Conservation (phyloP, 192 early-diverging fungal genomes). For the Linnemannia elongata region DNA sequence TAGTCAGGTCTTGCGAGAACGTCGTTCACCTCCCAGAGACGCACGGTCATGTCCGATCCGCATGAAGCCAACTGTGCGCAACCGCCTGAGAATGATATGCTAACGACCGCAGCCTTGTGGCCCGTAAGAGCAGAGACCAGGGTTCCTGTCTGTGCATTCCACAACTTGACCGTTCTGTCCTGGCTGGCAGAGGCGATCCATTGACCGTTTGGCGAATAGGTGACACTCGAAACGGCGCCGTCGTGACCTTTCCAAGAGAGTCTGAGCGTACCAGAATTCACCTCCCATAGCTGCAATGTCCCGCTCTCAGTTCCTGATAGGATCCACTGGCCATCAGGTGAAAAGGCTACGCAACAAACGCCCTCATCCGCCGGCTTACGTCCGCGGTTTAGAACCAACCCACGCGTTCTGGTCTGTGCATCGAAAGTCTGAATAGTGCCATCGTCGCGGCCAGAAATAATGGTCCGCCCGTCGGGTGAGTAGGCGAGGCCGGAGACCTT, state of each 20-base stretch:
- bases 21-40: not conserved
- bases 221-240: not conserved
- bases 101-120: not conserved
- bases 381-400: not conserved
- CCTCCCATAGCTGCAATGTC: not conserved
- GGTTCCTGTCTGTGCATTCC: not conserved
- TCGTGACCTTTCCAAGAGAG: not conserved
- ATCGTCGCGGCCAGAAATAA: not conserved
- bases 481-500: not conserved
- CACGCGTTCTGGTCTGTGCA: not conserved
- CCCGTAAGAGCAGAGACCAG: not conserved
- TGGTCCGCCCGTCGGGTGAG: not conserved
- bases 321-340: not conserved
- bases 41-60: not conserved
- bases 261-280: not conserved
- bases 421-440: not conserved
- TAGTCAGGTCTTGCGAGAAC: not conserved
- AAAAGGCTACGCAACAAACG: not conserved
- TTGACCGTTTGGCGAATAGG: not conserved
- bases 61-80: not conserved
- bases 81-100: not conserved
- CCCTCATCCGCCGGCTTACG: too few species aligned
- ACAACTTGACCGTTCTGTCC: not conserved
- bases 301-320: not conserved
- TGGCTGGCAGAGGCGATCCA: not conserved